A percentile compares a stretch with the other conserved stretches of the same genome.
phyloP scores from a whole-genome alignment of 1,139 yeast genomes.

The Saccharomycopsis crataegensis region DNA sequence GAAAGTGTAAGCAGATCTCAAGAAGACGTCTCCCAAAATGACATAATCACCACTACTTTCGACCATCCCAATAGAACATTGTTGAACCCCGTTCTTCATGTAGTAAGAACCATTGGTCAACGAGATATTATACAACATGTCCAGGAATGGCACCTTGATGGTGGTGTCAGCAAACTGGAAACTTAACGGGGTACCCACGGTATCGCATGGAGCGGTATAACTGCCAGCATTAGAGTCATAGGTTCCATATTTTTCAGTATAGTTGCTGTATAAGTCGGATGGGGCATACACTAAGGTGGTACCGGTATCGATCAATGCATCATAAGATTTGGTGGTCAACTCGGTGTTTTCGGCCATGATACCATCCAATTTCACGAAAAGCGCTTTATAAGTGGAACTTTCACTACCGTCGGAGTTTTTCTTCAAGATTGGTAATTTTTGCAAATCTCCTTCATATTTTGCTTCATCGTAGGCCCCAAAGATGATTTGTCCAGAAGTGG shows the following conservation, averaged over 20 bases:
- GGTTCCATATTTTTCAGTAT: slow-evolving; percentile 34
- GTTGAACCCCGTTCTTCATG: slow-evolving; percentile 10
- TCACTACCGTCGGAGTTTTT: neutral
- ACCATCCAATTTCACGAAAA: neutral
- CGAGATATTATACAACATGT: slow-evolving; percentile 27
- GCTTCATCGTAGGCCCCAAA: slow-evolving; percentile 55
- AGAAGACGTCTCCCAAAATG: slow-evolving; percentile 66
- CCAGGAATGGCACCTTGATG: slow-evolving; percentile 41
- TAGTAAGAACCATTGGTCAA: slow-evolving; percentile 28
- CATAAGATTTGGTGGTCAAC: slow-evolving; percentile 25
- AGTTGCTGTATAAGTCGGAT: slow-evolving; percentile 28
- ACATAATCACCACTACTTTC: slow-evolving; percentile 17
- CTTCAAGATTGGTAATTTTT: slow-evolving; percentile 7
- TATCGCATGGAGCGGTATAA: slow-evolving; percentile 30
- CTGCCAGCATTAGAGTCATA: slow-evolving; percentile 29
- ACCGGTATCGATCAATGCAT: slow-evolving; percentile 62
- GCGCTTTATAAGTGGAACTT: neutral
- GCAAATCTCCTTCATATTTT: slow-evolving; percentile 42
- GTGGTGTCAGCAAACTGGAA: slow-evolving; percentile 46
- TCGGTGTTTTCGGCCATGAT: neutral
- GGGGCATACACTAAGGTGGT: slow-evolving; percentile 55
- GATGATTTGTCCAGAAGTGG: slow-evolving; percentile 38
- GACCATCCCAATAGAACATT: slow-evolving; percentile 25
- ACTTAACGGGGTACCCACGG: slow-evolving; percentile 26
- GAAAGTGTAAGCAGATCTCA: slow-evolving; percentile 69